These are phyloP conservation scores for Podaxis rugospora DNA, from an alignment of 768 basidiomycete genomes.

Conservation along the genomic window DNA sequence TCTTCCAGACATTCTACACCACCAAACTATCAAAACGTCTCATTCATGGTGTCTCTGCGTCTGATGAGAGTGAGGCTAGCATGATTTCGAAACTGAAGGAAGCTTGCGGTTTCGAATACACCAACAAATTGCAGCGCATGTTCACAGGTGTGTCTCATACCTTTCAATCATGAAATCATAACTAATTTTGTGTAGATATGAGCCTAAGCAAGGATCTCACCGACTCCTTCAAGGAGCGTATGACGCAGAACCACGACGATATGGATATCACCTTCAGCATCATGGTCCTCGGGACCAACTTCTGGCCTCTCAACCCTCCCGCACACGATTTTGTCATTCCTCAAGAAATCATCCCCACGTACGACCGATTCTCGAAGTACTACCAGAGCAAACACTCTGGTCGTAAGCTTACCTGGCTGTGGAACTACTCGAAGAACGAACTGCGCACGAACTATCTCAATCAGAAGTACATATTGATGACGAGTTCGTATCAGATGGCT, in stretches of 20 bases:
- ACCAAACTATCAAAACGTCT: slow-evolving; percentile 95
- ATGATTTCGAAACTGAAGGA: slow-evolving; percentile 99
- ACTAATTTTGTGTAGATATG: slow-evolving; percentile 60
- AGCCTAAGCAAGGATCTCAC: slow-evolving; percentile 94
- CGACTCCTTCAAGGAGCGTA: slow-evolving; percentile 94
- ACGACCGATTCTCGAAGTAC: slow-evolving; percentile 91
- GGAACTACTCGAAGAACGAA: slow-evolving; percentile 99
- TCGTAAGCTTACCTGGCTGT: slow-evolving; percentile 95
- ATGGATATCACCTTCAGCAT: slow-evolving; percentile 90
- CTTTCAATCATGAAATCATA: not conserved
- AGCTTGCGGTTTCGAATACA: slow-evolving; percentile 98
- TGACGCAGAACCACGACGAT: slow-evolving; percentile 84
- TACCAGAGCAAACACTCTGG: slow-evolving; percentile 95
- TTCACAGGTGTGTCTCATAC: slow-evolving; percentile 74
- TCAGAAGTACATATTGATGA: slow-evolving; percentile 97
- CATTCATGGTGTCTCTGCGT: slow-evolving; percentile 88
- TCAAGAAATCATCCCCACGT: slow-evolving; percentile 78
- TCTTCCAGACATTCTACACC: slow-evolving; percentile 98
- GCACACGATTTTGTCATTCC: slow-evolving; percentile 89
- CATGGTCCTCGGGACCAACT: slow-evolving; percentile 95
- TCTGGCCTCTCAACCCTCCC: slow-evolving; percentile 91
- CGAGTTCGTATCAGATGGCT: slow-evolving; percentile 96
- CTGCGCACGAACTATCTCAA: slow-evolving; percentile 90
- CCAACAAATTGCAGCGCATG: slow-evolving; percentile 97
- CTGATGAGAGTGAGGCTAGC: slow-evolving; percentile 94